Conservation (phyloP, 1,284 basidiomycete species). For the Ganoderma lingzhi region DNA sequence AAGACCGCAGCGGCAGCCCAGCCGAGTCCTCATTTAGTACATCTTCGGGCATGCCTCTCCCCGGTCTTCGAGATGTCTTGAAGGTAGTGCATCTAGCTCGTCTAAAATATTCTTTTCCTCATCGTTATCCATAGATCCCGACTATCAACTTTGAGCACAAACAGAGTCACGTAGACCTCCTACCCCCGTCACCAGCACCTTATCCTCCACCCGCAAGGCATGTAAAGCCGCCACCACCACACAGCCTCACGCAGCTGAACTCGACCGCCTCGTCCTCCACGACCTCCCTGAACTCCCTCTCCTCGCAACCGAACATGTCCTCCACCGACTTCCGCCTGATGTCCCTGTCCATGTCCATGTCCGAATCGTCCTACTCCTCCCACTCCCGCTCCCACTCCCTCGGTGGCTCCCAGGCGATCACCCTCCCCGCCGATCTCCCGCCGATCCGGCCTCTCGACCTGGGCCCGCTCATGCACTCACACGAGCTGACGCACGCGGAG, state of each 20-base stretch:
- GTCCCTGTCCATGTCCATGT: conserved; percentile 13
- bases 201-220: conserved; percentile 50
- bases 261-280: conserved; percentile 40
- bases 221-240: conserved; percentile 48
- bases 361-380: conserved; percentile 34
- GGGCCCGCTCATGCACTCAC: conserved; percentile 60
- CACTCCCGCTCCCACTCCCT: conserved; percentile 38
- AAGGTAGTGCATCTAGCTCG: conserved; percentile 54
- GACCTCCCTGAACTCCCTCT: conserved; percentile 41
- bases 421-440: conserved; percentile 38
- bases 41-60: conserved; percentile 49
- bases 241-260: conserved; percentile 41
- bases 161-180: conserved; percentile 71
- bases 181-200: conserved; percentile 81
- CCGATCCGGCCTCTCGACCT: conserved; percentile 77
- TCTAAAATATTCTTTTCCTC: background rate
- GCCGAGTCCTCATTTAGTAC: conserved; percentile 47
- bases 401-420: conserved; percentile 32
- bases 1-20: conserved; percentile 58
- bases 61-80: conserved; percentile 75
- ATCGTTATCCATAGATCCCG: conserved; percentile 57
- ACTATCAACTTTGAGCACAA: conserved; percentile 74
- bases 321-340: conserved; percentile 32
- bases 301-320: conserved; percentile 38
- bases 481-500: conserved; percentile 74